phyloP scores from a whole-genome alignment of 2,329 filamentous ascomycete genomes.

The Ophiostoma novo-ulmi region DNA sequence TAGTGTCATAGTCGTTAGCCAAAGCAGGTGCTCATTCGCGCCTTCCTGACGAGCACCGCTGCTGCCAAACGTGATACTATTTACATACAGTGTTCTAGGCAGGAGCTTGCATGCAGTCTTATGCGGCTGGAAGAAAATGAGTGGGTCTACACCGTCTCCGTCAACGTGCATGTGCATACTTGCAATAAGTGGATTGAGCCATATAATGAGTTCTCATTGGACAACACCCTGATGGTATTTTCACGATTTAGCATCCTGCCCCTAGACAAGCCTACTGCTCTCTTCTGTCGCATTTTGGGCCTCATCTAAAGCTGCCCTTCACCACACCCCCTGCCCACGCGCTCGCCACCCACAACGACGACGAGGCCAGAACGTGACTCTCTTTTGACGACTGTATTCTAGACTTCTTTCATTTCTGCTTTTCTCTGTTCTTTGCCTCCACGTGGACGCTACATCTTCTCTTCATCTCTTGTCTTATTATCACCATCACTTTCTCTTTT shows the following conservation, averaged over 20 bases:
- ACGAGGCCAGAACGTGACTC: background rate
- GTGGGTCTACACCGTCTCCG: background rate
- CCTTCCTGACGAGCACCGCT: background rate
- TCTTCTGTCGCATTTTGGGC: conserved; percentile 1
- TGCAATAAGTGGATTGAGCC: background rate
- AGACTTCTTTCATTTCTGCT: background rate
- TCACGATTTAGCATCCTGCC: conserved; percentile 8
- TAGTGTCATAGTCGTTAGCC: background rate
- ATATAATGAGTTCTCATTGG: background rate
- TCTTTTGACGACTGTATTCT: background rate
- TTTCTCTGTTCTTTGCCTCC: background rate
- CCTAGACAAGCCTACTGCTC: background rate
- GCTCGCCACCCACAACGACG: background rate
- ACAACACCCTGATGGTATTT: background rate
- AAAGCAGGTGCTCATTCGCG: background rate
- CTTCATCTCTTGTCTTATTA: conserved; percentile 4
- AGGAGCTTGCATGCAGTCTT: background rate
- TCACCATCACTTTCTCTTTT: background rate
- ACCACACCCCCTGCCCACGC: background rate
- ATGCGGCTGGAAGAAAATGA: background rate
- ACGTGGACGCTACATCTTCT: background rate
- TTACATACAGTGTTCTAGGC: too few species aligned
- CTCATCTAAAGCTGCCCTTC: background rate
- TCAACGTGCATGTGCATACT: background rate
- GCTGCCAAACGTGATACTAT: background rate